A percentile compares a stretch with the other conserved stretches of the same genome.
Conservation (phyloP, 2,329 filamentous ascomycete genomes). For the Pestalotiopsis sp. region DNA sequence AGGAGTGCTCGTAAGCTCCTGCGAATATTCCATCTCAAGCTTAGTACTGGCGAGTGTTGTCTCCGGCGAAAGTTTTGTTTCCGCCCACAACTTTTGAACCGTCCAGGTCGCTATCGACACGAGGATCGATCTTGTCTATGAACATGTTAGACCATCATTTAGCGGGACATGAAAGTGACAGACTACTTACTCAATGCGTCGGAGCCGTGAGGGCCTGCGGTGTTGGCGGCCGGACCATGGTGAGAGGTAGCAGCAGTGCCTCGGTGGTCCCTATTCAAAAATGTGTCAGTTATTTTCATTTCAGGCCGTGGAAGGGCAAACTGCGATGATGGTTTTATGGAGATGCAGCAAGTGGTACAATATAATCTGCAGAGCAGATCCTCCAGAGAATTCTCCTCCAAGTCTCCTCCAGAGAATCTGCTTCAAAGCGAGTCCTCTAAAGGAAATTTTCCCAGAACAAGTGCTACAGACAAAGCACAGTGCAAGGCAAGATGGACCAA, state of each 20-base stretch:
- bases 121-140: conserved; percentile 57
- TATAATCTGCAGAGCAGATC: no score
- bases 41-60: conserved; percentile 53
- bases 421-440: no score
- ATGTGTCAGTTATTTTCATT: no score
- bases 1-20: not conserved
- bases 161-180: not conserved
- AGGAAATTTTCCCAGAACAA: no score
- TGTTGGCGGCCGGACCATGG: conserved; percentile 18
- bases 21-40: not conserved
- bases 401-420: no score
- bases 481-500: no score
- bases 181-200: conserved; percentile 13
- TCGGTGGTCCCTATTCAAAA: conserved; percentile 26
- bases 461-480: no score
- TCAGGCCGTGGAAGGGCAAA: no score
- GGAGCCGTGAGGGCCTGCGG: conserved; percentile 22
- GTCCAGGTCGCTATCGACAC: conserved; percentile 59
- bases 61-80: conserved; percentile 54
- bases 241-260: conserved; percentile 24
- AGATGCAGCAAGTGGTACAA: no score
- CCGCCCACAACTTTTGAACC: conserved; percentile 57
- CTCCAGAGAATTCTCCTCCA: no score
- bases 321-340: no score
- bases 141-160: not conserved